These are phyloP conservation scores for Colletotrichum paranaense DNA, from an alignment of 2,329 filamentous ascomycete genomes.

Conservation along the genomic window DNA sequence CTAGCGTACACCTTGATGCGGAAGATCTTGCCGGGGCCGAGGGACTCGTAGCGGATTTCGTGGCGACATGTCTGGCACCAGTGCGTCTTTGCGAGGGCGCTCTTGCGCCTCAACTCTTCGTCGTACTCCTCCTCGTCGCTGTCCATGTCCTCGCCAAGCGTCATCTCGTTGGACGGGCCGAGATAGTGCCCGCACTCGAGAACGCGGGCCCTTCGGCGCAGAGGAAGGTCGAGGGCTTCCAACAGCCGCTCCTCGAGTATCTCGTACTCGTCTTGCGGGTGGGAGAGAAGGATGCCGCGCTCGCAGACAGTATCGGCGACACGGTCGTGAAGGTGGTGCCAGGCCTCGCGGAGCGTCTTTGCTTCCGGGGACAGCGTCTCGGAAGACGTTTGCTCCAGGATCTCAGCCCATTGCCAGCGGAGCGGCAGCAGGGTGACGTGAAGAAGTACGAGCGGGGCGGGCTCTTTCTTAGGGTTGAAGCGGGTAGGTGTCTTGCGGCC, in stretches of 20 bases:
- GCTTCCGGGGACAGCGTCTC: conserved; percentile 55
- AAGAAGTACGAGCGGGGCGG: conserved; percentile 77
- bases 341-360: conserved; percentile 69
- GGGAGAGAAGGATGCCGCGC: conserved; percentile 79
- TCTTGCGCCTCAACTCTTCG: conserved; percentile 38
- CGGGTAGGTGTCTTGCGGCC: conserved; percentile 65
- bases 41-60: conserved; percentile 66
- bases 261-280: conserved; percentile 84
- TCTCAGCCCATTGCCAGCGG: conserved; percentile 71
- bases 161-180: conserved; percentile 65
- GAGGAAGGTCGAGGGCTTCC: conserved; percentile 74
- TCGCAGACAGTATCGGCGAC: conserved; percentile 79
- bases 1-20: conserved; percentile 91
- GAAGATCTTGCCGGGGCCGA: conserved; percentile 70
- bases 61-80: conserved; percentile 68
- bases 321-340: conserved; percentile 76
- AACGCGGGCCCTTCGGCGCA: conserved; percentile 73
- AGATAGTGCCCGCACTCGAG: conserved; percentile 83
- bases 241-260: conserved; percentile 59
- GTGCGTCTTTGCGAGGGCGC: conserved; percentile 51
- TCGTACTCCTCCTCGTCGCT: conserved; percentile 58
- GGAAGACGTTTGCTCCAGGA: conserved; percentile 57
- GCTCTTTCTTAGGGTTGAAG: conserved; percentile 65
- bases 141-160: conserved; percentile 55
- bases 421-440: conserved; percentile 82